phyloP scores from a whole-genome alignment of 176 grass and related monocot genomes.

The Saccharum spontaneum region DNA sequence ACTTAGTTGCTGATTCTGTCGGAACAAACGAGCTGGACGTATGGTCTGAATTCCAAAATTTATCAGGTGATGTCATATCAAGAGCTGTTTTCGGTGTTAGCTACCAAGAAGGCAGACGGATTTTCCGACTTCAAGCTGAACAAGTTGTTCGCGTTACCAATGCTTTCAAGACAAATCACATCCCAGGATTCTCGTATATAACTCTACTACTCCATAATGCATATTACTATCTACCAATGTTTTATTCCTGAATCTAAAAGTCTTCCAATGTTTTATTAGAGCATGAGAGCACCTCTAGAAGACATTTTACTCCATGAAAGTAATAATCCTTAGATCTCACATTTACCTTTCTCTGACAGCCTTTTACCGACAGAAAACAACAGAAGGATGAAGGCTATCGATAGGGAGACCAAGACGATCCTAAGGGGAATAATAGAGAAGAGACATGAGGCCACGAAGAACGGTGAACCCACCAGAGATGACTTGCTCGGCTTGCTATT shows the following conservation, averaged over 20 bases:
- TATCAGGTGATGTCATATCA: slow-evolving; percentile 66
- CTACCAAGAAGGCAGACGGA: slow-evolving; percentile 56
- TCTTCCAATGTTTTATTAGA: too few species aligned
- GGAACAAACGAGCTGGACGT: slow-evolving; percentile 56
- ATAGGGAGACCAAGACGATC: slow-evolving; percentile 33
- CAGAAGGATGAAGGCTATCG: slow-evolving; percentile 54
- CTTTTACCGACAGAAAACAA: slow-evolving; percentile 42
- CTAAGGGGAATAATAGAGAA: slow-evolving; percentile 59
- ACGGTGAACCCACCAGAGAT: not conserved
- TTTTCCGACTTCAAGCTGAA: slow-evolving; percentile 65
- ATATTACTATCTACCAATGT: not conserved
- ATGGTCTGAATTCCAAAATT: slow-evolving; percentile 56
- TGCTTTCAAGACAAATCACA: slow-evolving; percentile 1
- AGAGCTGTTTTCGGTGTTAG: slow-evolving; percentile 70
- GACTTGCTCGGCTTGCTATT: slow-evolving; percentile 58
- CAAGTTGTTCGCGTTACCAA: slow-evolving; percentile 10
- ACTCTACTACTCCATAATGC: not conserved
- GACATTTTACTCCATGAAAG: too few species aligned
- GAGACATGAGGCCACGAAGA: slow-evolving; percentile 43
- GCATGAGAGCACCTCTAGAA: too few species aligned
- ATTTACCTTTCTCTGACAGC: not conserved
- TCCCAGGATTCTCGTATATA: slow-evolving; percentile 66
- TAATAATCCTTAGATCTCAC: not conserved
- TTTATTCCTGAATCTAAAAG: too few species aligned
- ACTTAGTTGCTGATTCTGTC: not conserved